Evolutionary conservation across 2,329 filamentous ascomycete genomes (phyloP), one percentile per base, ranked within the genome.

Genomic region (Pezizomycotina sp.): DNA sequence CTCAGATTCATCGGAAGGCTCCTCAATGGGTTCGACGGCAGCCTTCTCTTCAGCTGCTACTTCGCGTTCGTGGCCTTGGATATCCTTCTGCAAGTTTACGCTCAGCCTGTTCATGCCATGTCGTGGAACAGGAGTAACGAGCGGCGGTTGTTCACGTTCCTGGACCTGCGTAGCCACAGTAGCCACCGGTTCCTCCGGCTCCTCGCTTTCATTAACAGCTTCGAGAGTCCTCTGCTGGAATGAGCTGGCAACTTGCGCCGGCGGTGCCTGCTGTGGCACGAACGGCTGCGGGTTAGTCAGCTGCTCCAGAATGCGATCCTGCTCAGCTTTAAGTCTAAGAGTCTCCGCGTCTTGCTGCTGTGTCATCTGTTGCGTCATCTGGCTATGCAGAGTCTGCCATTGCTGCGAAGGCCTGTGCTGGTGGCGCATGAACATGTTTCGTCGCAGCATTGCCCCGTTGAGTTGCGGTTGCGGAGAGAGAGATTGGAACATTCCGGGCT

Each of bases 111-210:
- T 47, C 40, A 43, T 49, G 4, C 48, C 47, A 35, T 51, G 50
- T 34, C 49, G 47, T 4, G 50, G 50, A 13, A 51, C 47, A 5
- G 50, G 50, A n/a, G 48, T 48, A 16, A 48, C 46, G 13, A 50
- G 46, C 10, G 45, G 34, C 27, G 38, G 33, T 23, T 41, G 38
- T 34, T 19, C 32, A 37, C 26, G 31, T 34, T 20, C 34, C 34
- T 6, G 16, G 13, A 14, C 34, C 28, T 24, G 24, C 16, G 19
- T 34, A 28, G 28, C 29, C 29, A 18, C 27, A 18, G 12, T 12
- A 14, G 4, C 26, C 12, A 18, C 27, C 8, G 2, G 13, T 24
- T 36, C 36, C 26, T 43, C 41, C n/a, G 34, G 36, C n/a, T 40
- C 31, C 23, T 42, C 38, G 14, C n/a, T n/a, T n/a, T n/a, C n/a